A percentile compares a stretch with the other conserved stretches of the same genome.
These are phyloP conservation scores for Barnettozyma pratensis DNA, from an alignment of 805 yeast genomes.

Conservation along the genomic window DNA sequence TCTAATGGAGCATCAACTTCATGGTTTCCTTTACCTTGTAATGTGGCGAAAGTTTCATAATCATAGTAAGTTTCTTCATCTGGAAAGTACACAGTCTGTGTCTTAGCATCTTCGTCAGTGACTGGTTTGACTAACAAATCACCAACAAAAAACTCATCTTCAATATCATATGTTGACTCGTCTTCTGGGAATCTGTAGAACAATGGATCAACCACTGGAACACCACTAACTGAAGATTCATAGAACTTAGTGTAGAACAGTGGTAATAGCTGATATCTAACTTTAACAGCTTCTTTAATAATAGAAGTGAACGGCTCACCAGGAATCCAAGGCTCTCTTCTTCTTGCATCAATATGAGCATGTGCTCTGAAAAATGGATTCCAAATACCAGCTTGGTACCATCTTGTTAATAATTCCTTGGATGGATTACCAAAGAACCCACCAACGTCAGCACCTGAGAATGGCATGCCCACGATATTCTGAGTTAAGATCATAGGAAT, in stretches of 20 bases:
- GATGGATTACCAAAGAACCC: slow-evolving; percentile 93
- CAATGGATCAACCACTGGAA: slow-evolving; percentile 69
- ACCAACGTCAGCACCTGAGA: slow-evolving; percentile 94
- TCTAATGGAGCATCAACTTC: slow-evolving; percentile 41
- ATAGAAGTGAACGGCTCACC: slow-evolving; percentile 66
- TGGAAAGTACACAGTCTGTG: slow-evolving; percentile 33
- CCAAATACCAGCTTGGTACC: slow-evolving; percentile 96
- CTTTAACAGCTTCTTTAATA: slow-evolving; percentile 63
- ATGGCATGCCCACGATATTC: slow-evolving; percentile 83
- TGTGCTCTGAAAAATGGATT: slow-evolving; percentile 96
- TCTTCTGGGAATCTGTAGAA: slow-evolving; percentile 51
- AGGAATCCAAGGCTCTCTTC: slow-evolving; percentile 90
- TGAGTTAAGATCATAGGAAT: slow-evolving; percentile 84
- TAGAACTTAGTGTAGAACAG: slow-evolving; percentile 75
- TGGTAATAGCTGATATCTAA: slow-evolving; percentile 77
- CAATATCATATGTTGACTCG: slow-evolving; percentile 49
- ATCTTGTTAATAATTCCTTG: slow-evolving; percentile 73
- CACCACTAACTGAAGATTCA: slow-evolving; percentile 52
- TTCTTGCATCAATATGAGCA: slow-evolving; percentile 88
- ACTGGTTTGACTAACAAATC: slow-evolving; percentile 82
- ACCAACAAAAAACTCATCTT: slow-evolving; percentile 82
- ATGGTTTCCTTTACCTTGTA: slow-evolving; percentile 36
- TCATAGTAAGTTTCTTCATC: slow-evolving; percentile 53
- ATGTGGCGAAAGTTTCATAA: slow-evolving; percentile 33
- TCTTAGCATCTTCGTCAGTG: slow-evolving; percentile 43